Conservation (phyloP, 768 basidiomycete genomes). For the Tulasnella calospora region DNA sequence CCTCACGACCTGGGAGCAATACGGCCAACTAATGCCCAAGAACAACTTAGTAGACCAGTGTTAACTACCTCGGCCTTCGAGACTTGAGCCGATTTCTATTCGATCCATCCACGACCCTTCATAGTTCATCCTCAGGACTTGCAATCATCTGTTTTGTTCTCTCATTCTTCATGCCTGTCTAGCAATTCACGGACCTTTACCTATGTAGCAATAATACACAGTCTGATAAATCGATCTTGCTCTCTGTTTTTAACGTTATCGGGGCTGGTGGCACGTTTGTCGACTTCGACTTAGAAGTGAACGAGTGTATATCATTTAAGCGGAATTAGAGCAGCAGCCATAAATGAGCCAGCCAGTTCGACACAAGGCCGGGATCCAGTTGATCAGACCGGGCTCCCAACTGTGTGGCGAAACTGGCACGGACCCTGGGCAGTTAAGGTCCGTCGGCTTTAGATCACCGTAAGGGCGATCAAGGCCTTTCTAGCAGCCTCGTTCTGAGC, state of each 20-base stretch:
- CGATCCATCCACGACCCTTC: neutral
- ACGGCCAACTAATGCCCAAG: conserved; percentile 59
- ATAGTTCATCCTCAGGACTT: neutral
- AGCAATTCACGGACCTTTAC: neutral
- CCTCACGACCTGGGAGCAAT: conserved; percentile 43
- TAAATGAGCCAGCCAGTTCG: neutral
- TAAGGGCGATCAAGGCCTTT: too few relatives aligned
- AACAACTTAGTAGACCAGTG: conserved; percentile 50
- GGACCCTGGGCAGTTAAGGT: too few relatives aligned
- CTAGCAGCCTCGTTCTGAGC: too few relatives aligned
- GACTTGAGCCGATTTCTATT: neutral
- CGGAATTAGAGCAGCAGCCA: neutral
- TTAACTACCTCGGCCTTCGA: neutral
- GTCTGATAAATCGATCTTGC: neutral
- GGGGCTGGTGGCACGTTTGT: neutral
- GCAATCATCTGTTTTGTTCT: neutral
- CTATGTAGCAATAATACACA: neutral
- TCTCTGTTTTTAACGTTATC: neutral
- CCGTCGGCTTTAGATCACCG: too few relatives aligned
- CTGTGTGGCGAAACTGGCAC: neutral
- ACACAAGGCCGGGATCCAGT: neutral
- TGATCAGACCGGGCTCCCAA: neutral
- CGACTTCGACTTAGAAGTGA: neutral
- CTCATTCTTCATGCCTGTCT: too few relatives aligned
- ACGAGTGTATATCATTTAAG: neutral